phyloP scores from a whole-genome alignment of 2,329 filamentous ascomycete species.

The Furcasterigmium furcatum region DNA sequence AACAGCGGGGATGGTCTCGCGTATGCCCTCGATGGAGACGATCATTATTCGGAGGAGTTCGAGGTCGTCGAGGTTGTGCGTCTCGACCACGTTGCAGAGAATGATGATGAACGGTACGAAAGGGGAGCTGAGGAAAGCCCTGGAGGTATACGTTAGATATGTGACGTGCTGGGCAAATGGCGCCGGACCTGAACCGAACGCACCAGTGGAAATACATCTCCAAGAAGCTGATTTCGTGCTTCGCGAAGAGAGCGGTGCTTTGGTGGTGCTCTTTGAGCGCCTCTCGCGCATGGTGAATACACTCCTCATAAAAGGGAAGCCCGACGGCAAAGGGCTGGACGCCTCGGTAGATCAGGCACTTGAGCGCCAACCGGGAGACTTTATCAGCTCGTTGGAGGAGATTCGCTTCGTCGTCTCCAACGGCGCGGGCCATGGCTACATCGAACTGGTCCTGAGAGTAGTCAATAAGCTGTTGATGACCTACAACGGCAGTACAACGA shows the following conservation, averaged over 20 bases:
- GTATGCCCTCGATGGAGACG: constrained; percentile 4
- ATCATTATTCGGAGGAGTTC: constrained; percentile 14
- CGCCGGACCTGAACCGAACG: not conserved
- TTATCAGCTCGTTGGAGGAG: constrained; percentile 12
- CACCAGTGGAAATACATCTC: constrained; percentile 13
- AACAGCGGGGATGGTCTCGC: not conserved
- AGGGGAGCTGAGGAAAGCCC: constrained; percentile 14
- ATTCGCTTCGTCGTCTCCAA: no score
- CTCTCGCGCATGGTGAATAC: constrained; percentile 16
- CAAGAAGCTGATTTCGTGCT: constrained; percentile 5
- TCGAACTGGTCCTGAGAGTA: no score
- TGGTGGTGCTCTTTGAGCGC: constrained; percentile 14
- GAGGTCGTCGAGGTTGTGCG: constrained; percentile 36
- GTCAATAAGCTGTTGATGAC: no score
- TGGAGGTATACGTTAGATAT: constrained; percentile 2
- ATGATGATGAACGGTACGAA: constrained; percentile 21
- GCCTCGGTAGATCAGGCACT: constrained; percentile 20
- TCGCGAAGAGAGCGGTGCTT: constrained; percentile 8
- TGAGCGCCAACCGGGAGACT: constrained; percentile 15
- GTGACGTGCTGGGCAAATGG: not conserved
- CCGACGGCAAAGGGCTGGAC: constrained; percentile 12
- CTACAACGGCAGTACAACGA: no score
- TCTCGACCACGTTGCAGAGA: constrained; percentile 26
- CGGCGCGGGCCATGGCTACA: no score
- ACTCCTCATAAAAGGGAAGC: constrained; percentile 16